Evolutionary conservation across 2,329 filamentous ascomycete genomes (phyloP), one percentile per base, ranked within the genome.

Genomic region (Aspergillus japonicus): DNA sequence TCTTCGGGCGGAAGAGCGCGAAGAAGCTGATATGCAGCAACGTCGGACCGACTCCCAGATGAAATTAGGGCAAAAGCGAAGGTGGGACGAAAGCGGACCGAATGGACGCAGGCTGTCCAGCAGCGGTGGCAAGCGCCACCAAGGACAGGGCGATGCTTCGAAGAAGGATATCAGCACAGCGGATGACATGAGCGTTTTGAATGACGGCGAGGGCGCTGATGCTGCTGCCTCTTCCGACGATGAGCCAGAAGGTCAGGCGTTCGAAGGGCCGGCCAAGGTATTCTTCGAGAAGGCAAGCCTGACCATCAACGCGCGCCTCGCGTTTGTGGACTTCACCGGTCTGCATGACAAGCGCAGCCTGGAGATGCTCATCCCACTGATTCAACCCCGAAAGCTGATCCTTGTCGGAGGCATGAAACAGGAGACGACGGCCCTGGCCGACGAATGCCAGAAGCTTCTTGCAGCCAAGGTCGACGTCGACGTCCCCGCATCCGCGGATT

Each of bases 261-360:
- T 81, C 11, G 78, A 82, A 64, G 90, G 90, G 0, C 95, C 95
- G 0, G 88, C 89, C 42, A 96, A 95, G 75, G 80, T 93, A 21
- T 80, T 89, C 8, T 84, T 89, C 64, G 83, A 82, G 11, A 85
- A 82, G 0, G 84, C 89, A 52, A 84, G 80, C 1, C 74, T 98
- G 26, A 80, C 82, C 11, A 81, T 94, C 59, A 87, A 90, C 64
- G 81, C 95, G 54, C 87, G 89, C 50, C 87, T 99, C 64, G 90
- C 90, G 2, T 95, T 90, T 74, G 87, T 99, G 56, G 95, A 99
- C 76, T 97, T 96, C 71, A 88, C 90, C 54, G 95, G 94, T 24
- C 79, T 98, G 24, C 94, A 98, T 75, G 95, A 98, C 73, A 93
- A 93, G 74, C 90, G 94, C 66, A 96, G 92, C 74, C 80, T 99